phyloP scores from a whole-genome alignment of 2,329 filamentous ascomycete species.

The Dactylellina haptotyla region DNA sequence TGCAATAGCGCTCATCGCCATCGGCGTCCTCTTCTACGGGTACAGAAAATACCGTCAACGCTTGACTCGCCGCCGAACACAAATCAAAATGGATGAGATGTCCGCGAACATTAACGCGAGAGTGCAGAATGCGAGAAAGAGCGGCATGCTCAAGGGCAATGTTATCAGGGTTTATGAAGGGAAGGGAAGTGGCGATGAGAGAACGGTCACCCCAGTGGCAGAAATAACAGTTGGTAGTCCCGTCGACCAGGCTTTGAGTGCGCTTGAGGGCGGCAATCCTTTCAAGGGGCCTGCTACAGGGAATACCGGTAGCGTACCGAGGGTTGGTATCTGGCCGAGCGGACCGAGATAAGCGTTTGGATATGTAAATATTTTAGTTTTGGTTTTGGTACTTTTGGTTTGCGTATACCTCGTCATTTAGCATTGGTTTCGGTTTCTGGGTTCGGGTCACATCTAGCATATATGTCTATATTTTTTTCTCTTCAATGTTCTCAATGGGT shows the following conservation, averaged over 20 bases:
- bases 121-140: constrained; percentile 45
- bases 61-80: constrained; percentile 29
- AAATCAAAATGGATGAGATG: constrained; percentile 52
- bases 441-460: no score
- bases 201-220: constrained; percentile 25
- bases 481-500: no score
- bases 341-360: constrained; percentile 24
- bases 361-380: no score
- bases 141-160: constrained; percentile 32
- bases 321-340: constrained; percentile 32
- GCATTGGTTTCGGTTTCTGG: no score
- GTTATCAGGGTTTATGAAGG: constrained; percentile 50
- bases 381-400: not conserved
- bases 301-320: constrained; percentile 10
- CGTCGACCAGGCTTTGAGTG: constrained; percentile 39
- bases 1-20: constrained; percentile 37
- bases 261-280: constrained; percentile 26
- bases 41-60: constrained; percentile 50
- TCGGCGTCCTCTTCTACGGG: constrained; percentile 44
- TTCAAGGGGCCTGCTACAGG: constrained; percentile 27
- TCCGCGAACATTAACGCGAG: constrained; percentile 32
- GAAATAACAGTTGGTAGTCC: constrained; percentile 51
- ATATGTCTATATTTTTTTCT: no score
- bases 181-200: constrained; percentile 23
- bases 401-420: not conserved